These are phyloP conservation scores for Westerdykella sp. DNA, from an alignment of 2,329 filamentous ascomycete genomes.

Conservation along the genomic window DNA sequence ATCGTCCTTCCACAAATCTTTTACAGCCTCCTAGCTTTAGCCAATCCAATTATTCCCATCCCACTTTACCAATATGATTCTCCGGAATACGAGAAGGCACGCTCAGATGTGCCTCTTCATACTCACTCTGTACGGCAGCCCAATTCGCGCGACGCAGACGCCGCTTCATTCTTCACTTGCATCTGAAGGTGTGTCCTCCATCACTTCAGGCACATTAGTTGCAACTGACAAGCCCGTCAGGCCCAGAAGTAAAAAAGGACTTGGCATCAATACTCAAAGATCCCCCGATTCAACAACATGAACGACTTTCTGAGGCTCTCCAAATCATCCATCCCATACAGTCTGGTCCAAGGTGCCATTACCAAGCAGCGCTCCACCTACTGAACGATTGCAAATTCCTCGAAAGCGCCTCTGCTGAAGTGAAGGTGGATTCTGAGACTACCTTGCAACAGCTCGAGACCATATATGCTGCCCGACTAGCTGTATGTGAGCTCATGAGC, in stretches of 20 bases:
- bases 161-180: slow-evolving; percentile 13
- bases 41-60: too few relatives aligned
- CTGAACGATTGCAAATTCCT: slow-evolving; percentile 50
- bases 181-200: slow-evolving; percentile 8
- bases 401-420: slow-evolving; percentile 28
- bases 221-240: background rate
- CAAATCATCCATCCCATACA: slow-evolving; percentile 42
- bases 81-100: background rate
- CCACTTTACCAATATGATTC: background rate
- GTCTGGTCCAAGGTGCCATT: slow-evolving; percentile 46
- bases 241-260: slow-evolving; percentile 1
- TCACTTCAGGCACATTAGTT: too few relatives aligned
- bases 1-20: too few relatives aligned
- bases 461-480: slow-evolving; percentile 56
- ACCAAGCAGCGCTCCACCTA: slow-evolving; percentile 47
- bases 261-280: slow-evolving; percentile 12
- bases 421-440: slow-evolving; percentile 20
- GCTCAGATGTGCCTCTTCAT: too few relatives aligned
- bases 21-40: too few relatives aligned
- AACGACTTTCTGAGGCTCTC: slow-evolving; percentile 40
- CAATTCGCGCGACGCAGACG: background rate
- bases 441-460: slow-evolving; percentile 43
- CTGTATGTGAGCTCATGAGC: slow-evolving; percentile 56
- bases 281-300: slow-evolving; percentile 14
- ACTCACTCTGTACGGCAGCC: background rate